Evolutionary conservation across 495 filamentous ascomycete species (phyloP).

Genomic region (Geopyxis carbonaria): DNA sequence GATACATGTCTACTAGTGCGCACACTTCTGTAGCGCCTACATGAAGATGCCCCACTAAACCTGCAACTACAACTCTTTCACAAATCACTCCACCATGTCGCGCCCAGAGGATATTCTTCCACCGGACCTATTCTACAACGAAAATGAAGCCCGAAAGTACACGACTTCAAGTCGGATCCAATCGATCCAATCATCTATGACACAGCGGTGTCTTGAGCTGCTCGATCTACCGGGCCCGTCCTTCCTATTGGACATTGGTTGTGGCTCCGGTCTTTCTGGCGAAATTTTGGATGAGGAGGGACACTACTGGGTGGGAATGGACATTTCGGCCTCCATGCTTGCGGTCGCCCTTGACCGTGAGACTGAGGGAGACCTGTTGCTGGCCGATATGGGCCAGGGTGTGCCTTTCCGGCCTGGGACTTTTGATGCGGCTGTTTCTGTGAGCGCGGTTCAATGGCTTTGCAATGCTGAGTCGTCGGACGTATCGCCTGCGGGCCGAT

Average conservation of each 20-base stretch:
- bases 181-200: slow-evolving; percentile 88
- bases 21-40: too few relatives aligned
- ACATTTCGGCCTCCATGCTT: slow-evolving; percentile 84
- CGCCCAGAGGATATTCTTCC: too few relatives aligned
- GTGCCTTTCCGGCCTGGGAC: slow-evolving; percentile 82
- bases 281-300: slow-evolving; percentile 47
- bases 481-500: slow-evolving; percentile 53
- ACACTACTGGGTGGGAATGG: slow-evolving; percentile 90
- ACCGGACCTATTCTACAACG: slow-evolving; percentile 93
- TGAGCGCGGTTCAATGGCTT: slow-evolving; percentile 91
- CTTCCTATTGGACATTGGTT: slow-evolving; percentile 84
- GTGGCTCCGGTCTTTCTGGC: slow-evolving; percentile 85
- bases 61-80: too few relatives aligned
- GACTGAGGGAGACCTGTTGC: slow-evolving; percentile 76
- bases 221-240: slow-evolving; percentile 66
- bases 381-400: slow-evolving; percentile 88
- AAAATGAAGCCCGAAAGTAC: slow-evolving; percentile 84
- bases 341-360: slow-evolving; percentile 80
- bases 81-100: too few relatives aligned
- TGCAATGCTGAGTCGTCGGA: slow-evolving; percentile 87
- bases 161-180: slow-evolving; percentile 93
- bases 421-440: slow-evolving; percentile 89
- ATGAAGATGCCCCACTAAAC: too few relatives aligned
- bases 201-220: slow-evolving; percentile 74
- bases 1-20: too few relatives aligned